Evolutionary conservation across 2,329 filamentous ascomycete genomes (phyloP), one percentile per base, ranked within the genome.

Genomic region (Fusarium sp.): DNA sequence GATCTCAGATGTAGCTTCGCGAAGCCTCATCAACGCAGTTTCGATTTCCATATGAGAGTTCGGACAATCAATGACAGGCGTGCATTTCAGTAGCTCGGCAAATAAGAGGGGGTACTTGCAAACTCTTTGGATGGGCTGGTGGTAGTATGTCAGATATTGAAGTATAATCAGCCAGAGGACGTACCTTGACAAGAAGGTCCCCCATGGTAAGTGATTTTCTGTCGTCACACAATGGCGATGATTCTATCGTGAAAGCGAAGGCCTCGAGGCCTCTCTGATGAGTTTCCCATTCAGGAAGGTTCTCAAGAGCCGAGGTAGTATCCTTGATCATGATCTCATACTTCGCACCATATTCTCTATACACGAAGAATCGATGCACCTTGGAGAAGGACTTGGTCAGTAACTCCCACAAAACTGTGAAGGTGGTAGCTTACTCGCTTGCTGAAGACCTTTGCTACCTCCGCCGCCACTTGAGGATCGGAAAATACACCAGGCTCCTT

Each of bases 101-200:
- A 98, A 95, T 4, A 98, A 84, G 6, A 99, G 84, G 14, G 94
- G 94, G 77, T 98, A 98, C 81, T 92, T 94, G 83, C 94, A 97
- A 24, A 98, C 88, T 59, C 95, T 88, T 80, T 99, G 95, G 22
- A 98, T 95, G 1, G 95, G 96, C 93, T 97, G 58, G 20, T 42
- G 22, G 29, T 18, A 24, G 25, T 4, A 42, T 38, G 49, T 66
- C 11, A 71, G 57, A 29, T 24, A 11, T 6, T 49, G 54, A 47
- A 43, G n/a, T n/a, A 34, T 25, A 42, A 24, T 22, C n/a, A 24
- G 15, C 8, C 15, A 20, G 16, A 15, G n/a, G 56, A 40, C 66
- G 42, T 73, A 93, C 94, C 88, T 98, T 98, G 72, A 98, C 94
- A 59, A 98, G 85, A 8, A 98, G 85, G 80, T 98, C 96, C 51